Evolutionary conservation across 495 filamentous ascomycete species (phyloP).

Genomic region (Hapsidospora chrysogenum): DNA sequence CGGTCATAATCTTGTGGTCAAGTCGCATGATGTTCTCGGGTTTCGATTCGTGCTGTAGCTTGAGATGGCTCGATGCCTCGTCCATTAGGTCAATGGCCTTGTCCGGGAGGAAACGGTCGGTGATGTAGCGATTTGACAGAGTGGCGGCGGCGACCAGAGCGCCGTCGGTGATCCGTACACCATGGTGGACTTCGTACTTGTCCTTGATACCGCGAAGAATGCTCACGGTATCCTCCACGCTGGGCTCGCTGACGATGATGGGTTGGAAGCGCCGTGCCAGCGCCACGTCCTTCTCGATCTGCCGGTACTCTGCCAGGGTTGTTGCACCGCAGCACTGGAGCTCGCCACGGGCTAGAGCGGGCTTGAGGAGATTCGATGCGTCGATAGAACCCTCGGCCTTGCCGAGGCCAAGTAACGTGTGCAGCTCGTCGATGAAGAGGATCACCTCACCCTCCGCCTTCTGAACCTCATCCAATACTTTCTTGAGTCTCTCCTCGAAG

Average conservation of each 20-base stretch:
- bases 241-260: conserved; percentile 75
- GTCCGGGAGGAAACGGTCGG: conserved; percentile 86
- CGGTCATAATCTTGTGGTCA: conserved; percentile 88
- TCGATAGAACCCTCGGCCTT: conserved; percentile 95
- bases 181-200: conserved; percentile 91
- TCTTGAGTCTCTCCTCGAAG: conserved; percentile 88
- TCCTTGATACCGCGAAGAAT: conserved; percentile 95
- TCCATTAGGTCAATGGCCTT: conserved; percentile 96
- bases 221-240: conserved; percentile 81
- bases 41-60: conserved; percentile 91
- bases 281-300: conserved; percentile 92
- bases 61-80: conserved; percentile 78
- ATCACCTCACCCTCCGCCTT: conserved; percentile 80
- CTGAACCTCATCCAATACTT: conserved; percentile 78
- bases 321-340: conserved; percentile 93
- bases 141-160: conserved; percentile 85
- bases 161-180: conserved; percentile 82
- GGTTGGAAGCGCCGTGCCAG: conserved; percentile 88
- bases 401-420: conserved; percentile 78
- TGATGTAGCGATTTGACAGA: conserved; percentile 90
- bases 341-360: conserved; percentile 80
- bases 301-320: conserved; percentile 77
- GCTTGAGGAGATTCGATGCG: conserved; percentile 88
- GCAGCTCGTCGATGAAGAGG: conserved; percentile 89
- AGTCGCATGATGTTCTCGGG: conserved; percentile 82